Base-by-base conservation (phyloP, 306 rosid species). In the Alnus glutinosa region DNA sequence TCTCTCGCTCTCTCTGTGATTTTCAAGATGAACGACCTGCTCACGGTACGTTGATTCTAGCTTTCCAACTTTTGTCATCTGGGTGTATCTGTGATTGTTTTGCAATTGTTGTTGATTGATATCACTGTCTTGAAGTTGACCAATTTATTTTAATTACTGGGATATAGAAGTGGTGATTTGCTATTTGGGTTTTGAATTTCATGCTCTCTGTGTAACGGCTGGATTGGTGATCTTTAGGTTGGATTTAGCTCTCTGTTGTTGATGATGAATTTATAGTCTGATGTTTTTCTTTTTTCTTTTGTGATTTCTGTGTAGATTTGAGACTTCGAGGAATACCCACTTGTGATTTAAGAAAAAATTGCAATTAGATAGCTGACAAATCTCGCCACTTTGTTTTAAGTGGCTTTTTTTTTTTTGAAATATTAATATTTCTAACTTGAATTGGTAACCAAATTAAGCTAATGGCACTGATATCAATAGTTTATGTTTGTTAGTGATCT, bases 11-110 rank as follows among this genome's bases (percentile, higher is more conserved):
- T 70, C 61, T 34, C 49, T 61, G 57, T 74, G 48, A 58, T 79
- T 78, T 78, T 84, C 93, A 80, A 80, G 63, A 95, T 95, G 98
- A 95, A 95, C 90, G 97, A 95, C 81, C 90, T 92, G 57, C 97
- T 95, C 55, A 70, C 96, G 91, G 98, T 92, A 89, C 86, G 83
- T 82, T 66, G 19, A 61, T 72, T 46, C 63, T 77, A 77, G 74
- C 67, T 54, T 23, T 78, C 71, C 46, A 0, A 5, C 54, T 48
- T 74, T 4, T 23, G 12, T 14, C 36, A 76, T 23, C 46, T 32
- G 39, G 55, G 19, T 47, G 11, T 59, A 46, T 37, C 10, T 15
- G 34, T 73, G 54, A 52, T 16, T 48, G 49, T 74, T 37, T 32
- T 69, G 32, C 52, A 49, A 8, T 19, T 46, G 74, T 75, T 62